Conservation (phyloP, 805 yeast species). For the Yueomyces sp. region DNA sequence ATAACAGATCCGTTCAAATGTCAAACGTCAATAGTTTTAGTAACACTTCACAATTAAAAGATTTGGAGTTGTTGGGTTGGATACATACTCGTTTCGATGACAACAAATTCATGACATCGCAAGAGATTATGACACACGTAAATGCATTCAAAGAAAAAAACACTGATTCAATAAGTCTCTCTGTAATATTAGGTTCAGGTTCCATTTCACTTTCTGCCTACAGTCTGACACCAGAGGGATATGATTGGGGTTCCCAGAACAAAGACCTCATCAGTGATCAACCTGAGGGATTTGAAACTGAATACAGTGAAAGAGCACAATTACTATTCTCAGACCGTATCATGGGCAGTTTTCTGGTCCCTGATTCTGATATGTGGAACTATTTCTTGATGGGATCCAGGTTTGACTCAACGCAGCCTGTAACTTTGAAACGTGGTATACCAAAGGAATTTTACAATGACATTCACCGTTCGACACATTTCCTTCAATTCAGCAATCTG, state of each 20-base stretch:
- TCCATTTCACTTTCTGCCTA: constrained; percentile 65
- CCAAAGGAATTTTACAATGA: constrained; percentile 81
- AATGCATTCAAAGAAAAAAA: constrained; percentile 26
- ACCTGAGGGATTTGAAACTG: constrained; percentile 55
- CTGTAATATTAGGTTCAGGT: constrained; percentile 70
- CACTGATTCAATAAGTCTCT: constrained; percentile 37
- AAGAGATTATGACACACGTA: constrained; percentile 52
- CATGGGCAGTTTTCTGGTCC: constrained; percentile 76
- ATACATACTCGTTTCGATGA: constrained; percentile 79
- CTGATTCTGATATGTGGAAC: constrained; percentile 80
- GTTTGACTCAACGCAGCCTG: constrained; percentile 53
- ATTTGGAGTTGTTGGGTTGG: constrained; percentile 79
- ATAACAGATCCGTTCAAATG: constrained; percentile 47
- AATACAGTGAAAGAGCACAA: constrained; percentile 51
- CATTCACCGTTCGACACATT: constrained; percentile 80
- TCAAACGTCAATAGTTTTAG: constrained; percentile 25
- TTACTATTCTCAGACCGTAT: constrained; percentile 60
- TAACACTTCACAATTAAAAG: constrained; percentile 29
- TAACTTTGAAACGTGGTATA: constrained; percentile 54
- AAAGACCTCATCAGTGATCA: constrained; percentile 38
- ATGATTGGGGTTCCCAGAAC: constrained; percentile 63
- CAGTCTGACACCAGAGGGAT: constrained; percentile 49
- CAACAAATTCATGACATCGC: constrained; percentile 45
- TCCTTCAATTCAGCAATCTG: constrained; percentile 55
- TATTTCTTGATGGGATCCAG: constrained; percentile 78